phyloP scores from a whole-genome alignment of 805 yeast genomes.

The Blastobotrys mokoenaii region DNA sequence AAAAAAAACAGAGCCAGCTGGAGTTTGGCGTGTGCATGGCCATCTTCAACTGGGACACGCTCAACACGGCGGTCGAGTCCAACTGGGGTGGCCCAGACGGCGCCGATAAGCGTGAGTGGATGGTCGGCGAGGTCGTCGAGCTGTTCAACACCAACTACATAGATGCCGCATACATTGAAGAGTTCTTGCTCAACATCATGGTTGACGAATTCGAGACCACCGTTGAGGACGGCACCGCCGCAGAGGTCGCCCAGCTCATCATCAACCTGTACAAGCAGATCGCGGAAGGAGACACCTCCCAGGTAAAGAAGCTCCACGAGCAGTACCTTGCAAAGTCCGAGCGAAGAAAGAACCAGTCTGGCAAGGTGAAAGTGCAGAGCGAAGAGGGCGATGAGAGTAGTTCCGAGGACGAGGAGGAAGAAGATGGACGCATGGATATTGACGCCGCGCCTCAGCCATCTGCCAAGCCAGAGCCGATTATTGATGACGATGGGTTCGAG shows the following conservation, averaged over 20 bases:
- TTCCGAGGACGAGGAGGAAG: constrained; percentile 34
- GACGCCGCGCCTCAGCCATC: constrained; percentile 6
- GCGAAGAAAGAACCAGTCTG: constrained; percentile 25
- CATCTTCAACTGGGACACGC: constrained; percentile 82
- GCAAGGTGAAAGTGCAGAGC: constrained; percentile 31
- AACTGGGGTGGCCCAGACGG: constrained; percentile 95
- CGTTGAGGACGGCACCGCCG: constrained; percentile 84
- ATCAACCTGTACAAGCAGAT: constrained; percentile 62
- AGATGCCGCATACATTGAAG: constrained; percentile 75
- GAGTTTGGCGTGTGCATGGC: constrained; percentile 92
- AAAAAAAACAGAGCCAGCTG: constrained; percentile 70
- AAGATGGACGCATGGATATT: constrained; percentile 33
- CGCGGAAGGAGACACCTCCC: constrained; percentile 39
- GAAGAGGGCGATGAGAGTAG: constrained; percentile 48
- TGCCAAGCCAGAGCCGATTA: constrained; percentile 46
- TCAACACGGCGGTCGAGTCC: constrained; percentile 81
- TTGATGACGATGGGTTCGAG: constrained; percentile 94
- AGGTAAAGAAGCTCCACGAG: constrained; percentile 51
- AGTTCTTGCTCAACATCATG: constrained; percentile 80
- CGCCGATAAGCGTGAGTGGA: constrained; percentile 91
- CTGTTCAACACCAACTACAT: constrained; percentile 57
- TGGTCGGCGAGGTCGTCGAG: constrained; percentile 72
- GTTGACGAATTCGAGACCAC: constrained; percentile 87
- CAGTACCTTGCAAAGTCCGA: constrained; percentile 51
- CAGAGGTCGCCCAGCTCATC: constrained; percentile 60